Evolutionary conservation across 257 asterid genomes (phyloP), one percentile per base, ranked within the genome.

Genomic region (Capsicum baccatum): DNA sequence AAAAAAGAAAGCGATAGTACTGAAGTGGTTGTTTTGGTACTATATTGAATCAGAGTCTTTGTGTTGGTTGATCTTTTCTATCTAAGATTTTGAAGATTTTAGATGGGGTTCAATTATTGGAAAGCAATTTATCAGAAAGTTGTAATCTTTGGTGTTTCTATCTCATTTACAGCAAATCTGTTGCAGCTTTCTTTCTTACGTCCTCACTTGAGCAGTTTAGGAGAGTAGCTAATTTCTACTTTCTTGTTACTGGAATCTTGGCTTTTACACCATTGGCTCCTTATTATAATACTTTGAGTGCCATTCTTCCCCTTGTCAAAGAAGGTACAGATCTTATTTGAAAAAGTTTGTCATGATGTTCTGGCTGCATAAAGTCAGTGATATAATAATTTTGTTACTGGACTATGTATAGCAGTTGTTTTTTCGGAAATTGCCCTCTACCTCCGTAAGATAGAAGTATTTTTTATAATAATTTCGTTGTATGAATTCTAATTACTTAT

Each of bases 151-250:
- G 56, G 80, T 55, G 71, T 85, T 66, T 57, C 85, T 56, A 21
- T n/a, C n/a, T 8, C 60, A 56, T 44, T 21, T 21, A 21, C 21
- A 21, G 21, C 21, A 21, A 21, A 21, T 21, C 97, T 33, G 84
- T 92, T 70, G 96, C 95, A 63, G 88, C 96, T 79, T 95, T 95
- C 91, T 83, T 95, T 86, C 99, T 98, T 0, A 95, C 94, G 80
- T 82, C 97, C 48, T 89, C 94, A 89, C 94, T 94, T 88, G 99
- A 95, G 89, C 99, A 95, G 93, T 95, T 95, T 83, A 91, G 99
- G 74, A 94, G 99, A 81, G 98, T 94, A 58, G 99, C 99, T 39
- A 95, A 95, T 62, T 95, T 95, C 74, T 95, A 85, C 90, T 95
- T 95, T 84, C 93, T 95, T 73, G 96, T 95, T 58, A 87, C 87